Conservation (phyloP, 1,284 basidiomycete species). For the Cutaneotrichosporon cutaneum region DNA sequence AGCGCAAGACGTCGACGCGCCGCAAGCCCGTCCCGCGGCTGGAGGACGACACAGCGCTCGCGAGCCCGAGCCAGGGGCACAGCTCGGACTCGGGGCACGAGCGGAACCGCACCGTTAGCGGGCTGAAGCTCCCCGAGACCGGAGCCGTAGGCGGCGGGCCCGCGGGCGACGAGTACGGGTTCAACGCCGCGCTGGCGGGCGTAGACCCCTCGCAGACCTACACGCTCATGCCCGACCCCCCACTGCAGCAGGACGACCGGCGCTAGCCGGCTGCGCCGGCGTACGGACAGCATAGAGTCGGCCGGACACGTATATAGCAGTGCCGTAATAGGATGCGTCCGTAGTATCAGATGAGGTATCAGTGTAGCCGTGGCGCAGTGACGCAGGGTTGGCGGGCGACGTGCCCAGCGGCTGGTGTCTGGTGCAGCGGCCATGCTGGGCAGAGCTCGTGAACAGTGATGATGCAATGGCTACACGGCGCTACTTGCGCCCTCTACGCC, state of each 20-base stretch:
- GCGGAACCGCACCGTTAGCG: not conserved
- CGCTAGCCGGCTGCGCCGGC: constrained; percentile 1
- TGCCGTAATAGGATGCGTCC: not conserved
- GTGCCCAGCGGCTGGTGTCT: too few species aligned
- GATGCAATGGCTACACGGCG: not conserved
- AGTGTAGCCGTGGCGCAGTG: too few species aligned
- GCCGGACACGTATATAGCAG: not conserved
- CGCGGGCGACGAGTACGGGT: constrained; percentile 17
- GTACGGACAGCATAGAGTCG: not conserved
- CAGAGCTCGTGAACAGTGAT: not conserved
- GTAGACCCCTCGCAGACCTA: constrained; percentile 7
- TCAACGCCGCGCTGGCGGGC: constrained; percentile 17
- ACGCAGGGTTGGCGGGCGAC: too few species aligned
- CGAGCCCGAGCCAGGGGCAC: not conserved
- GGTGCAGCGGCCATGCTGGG: not conserved
- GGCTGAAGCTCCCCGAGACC: not conserved
- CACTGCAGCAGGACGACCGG: constrained; percentile 10
- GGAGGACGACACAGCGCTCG: constrained; percentile 2
- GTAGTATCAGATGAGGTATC: not conserved
- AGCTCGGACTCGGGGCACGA: not conserved
- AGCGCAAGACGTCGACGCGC: constrained; percentile 23
- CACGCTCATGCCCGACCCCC: constrained; percentile 25
- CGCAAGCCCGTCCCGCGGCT: constrained; percentile 28
- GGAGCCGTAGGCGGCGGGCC: not conserved
- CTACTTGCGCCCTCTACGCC: not conserved